Base-by-base conservation (phyloP, 257 asterid species). In the Craterostigma plantagineum region DNA sequence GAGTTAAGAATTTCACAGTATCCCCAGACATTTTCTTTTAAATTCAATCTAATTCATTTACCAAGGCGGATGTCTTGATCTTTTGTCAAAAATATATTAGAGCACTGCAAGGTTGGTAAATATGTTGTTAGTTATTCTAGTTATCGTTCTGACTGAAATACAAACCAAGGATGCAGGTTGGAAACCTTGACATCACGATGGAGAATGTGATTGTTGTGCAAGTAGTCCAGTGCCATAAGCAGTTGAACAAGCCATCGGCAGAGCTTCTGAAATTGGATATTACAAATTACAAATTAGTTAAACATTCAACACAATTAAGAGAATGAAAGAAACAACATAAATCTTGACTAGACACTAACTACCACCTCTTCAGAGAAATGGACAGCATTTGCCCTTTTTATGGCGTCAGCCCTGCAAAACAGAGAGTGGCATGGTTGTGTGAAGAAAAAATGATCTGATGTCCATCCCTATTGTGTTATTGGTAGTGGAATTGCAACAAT, bases 201-300 rank as follows among this genome's bases (percentile, higher is more conserved):
- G 63, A 85, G 94, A 59, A 85, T 81, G 61, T 80, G 90, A 51
- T 52, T 80, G 50, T 18, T 72, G 73, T 80, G 96, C 50, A 85
- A 65, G 71, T 85, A 85, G 61, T 85, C 92, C 56, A 85, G 82
- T 48, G 96, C 96, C 72, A 72, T 68, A 48, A 85, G 83, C 42
- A 85, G 85, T 65, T 85, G 94, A 58, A 77, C 92, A 53, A 85
- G 79, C 96, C 96, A 85, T 60, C 73, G 66, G 43, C 92, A 85
- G 12, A 85, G 79, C 58, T 75, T 84, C 90, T 85, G 78, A 44
- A 65, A 53, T 50, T 42, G 56, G 47, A 48, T 47, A 41, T 54
- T 11, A 3, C 8, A 16, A n/a, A n/a, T n/a, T n/a, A n/a, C n/a
- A 23, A 23, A 23, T 23, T 23, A 23, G 30, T 2, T 23, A 23